A percentile compares a stretch with the other conserved stretches of the same genome.
Evolutionary conservation across 495 filamentous ascomycete genomes (phyloP).

Genomic region (Acidiella bohemica): DNA sequence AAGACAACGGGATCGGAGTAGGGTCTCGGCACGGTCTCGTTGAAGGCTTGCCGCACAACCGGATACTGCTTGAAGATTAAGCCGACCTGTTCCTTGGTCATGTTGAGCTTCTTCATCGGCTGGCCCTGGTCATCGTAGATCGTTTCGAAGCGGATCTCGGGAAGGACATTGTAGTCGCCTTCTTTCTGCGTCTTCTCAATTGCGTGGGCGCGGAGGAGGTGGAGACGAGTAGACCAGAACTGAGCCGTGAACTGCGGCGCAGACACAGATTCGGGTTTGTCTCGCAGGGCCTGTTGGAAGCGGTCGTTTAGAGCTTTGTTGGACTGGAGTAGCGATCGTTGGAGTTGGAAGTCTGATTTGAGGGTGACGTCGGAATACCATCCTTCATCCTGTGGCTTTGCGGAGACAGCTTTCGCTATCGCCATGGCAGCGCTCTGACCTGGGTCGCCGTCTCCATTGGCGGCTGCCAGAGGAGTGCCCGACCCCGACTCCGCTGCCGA

Average conservation of each 20-base stretch:
- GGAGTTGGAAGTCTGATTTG: conserved; percentile 59
- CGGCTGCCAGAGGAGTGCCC: conserved; percentile 24
- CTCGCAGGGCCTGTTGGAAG: conserved; percentile 63
- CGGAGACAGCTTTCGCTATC: conserved; percentile 41
- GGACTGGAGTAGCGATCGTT: conserved; percentile 70
- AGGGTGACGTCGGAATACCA: conserved; percentile 69
- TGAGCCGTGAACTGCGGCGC: conserved; percentile 66
- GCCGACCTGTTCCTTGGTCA: conserved; percentile 84
- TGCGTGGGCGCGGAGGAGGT: conserved; percentile 75
- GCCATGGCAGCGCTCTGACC: conserved; percentile 42
- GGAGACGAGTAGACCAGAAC: conserved; percentile 83
- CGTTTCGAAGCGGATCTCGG: conserved; percentile 50
- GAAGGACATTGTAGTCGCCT: conserved; percentile 84
- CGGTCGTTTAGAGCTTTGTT: conserved; percentile 59
- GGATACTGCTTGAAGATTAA: conserved; percentile 89
- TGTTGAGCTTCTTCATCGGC: conserved; percentile 40
- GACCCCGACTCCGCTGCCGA: conserved; percentile 12
- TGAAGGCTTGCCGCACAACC: conserved; percentile 77
- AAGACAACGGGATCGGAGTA: conserved; percentile 53
- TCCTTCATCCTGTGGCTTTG: conserved; percentile 33
- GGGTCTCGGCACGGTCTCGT: conserved; percentile 73
- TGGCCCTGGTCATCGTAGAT: conserved; percentile 10
- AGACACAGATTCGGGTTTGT: conserved; percentile 68
- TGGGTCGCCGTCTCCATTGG: conserved; percentile 24
- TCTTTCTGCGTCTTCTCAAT: conserved; percentile 74